These are phyloP conservation scores for Boechera stricta DNA, from an alignment of 345 rosid species.

Conservation along the genomic window DNA sequence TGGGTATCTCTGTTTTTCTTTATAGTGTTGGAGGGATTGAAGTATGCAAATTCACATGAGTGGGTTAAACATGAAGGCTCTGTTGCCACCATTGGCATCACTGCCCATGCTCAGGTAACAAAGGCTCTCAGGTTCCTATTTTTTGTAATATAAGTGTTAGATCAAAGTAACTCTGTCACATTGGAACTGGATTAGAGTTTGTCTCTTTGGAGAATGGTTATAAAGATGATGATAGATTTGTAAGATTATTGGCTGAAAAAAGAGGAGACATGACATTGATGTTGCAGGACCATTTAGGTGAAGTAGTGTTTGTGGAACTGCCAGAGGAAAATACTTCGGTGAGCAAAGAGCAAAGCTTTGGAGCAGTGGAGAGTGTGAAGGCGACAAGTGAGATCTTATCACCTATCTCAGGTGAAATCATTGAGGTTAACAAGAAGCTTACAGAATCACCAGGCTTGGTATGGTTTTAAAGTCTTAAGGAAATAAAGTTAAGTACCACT, in stretches of 20 bases:
- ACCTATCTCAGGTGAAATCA: slow-evolving; percentile 78
- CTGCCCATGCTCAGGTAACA: slow-evolving; percentile 91
- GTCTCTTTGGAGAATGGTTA: background rate
- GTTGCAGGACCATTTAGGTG: slow-evolving; percentile 85
- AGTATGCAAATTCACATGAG: slow-evolving; percentile 87
- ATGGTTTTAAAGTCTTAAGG: background rate
- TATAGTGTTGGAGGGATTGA: slow-evolving; percentile 83
- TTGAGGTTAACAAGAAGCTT: slow-evolving; percentile 78
- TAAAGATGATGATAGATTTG: background rate
- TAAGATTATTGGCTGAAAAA: background rate
- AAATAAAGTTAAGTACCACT: background rate
- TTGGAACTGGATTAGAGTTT: background rate
- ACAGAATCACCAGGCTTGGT: slow-evolving; percentile 77
- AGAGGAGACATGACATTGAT: slow-evolving; percentile 20
- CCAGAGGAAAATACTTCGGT: slow-evolving; percentile 68
- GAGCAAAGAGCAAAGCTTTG: slow-evolving; percentile 65
- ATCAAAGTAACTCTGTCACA: slow-evolving; percentile 5
- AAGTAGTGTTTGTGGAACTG: slow-evolving; percentile 88
- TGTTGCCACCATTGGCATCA: slow-evolving; percentile 86
- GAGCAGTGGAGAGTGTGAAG: slow-evolving; percentile 92
- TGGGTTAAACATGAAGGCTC: slow-evolving; percentile 94
- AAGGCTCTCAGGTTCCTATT: background rate
- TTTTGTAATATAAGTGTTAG: background rate
- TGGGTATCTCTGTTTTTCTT: background rate
- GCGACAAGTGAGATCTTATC: slow-evolving; percentile 91